Conservation (phyloP, 495 filamentous ascomycete species). For the Podospora bellae-mahoneyi region DNA sequence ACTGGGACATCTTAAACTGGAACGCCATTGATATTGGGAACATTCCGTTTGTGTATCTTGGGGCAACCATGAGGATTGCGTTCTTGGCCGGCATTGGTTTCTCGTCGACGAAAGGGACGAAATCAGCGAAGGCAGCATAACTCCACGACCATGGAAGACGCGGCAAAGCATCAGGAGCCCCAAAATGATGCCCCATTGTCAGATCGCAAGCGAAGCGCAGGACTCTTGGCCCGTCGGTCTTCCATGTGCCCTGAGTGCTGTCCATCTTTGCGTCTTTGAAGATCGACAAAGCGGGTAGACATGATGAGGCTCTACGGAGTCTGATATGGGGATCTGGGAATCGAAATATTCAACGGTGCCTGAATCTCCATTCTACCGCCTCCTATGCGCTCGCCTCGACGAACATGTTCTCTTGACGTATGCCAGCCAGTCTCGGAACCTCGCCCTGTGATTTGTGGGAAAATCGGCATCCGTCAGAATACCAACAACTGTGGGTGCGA, state of each 20-base stretch:
- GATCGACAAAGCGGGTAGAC: no score
- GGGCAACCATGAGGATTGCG: slow-evolving; percentile 51
- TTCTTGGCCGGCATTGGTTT: slow-evolving; percentile 56
- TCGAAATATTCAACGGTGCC: no score
- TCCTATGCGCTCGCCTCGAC: neutral
- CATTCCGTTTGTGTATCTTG: slow-evolving; percentile 59
- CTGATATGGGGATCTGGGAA: no score
- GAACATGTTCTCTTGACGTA: neutral
- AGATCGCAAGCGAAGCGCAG: neutral
- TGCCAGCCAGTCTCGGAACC: neutral
- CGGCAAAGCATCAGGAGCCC: no score
- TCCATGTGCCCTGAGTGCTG: no score
- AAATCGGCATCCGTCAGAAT: slow-evolving; percentile 19
- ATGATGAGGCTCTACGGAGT: no score
- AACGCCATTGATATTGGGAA: slow-evolving; percentile 66
- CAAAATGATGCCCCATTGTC: no score
- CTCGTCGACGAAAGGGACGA: slow-evolving; percentile 19
- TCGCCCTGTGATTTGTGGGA: slow-evolving; percentile 30
- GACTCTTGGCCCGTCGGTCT: no score
- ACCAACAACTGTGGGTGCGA: neutral
- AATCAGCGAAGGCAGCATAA: slow-evolving; percentile 25
- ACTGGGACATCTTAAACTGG: slow-evolving; percentile 57
- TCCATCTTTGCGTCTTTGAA: no score
- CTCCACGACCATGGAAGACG: neutral
- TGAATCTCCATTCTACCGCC: neutral